phyloP scores from a whole-genome alignment of 768 basidiomycete genomes.

The Leccinum incarnatum region DNA sequence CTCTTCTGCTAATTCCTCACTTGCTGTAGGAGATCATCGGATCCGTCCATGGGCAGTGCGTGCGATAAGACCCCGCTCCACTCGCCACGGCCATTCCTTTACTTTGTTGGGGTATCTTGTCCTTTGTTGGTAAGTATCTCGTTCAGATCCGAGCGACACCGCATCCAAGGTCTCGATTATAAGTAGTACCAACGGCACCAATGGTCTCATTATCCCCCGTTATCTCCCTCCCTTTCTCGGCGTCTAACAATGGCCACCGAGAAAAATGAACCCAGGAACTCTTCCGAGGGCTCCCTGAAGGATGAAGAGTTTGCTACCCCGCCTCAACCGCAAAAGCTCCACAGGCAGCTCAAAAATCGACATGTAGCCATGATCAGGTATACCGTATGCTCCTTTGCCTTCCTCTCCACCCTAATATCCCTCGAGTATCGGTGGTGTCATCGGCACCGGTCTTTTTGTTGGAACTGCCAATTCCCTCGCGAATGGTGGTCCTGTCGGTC shows the following conservation, averaged over 20 bases:
- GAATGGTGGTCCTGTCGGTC: conserved; percentile 69
- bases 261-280: conserved; percentile 17
- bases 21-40: not conserved
- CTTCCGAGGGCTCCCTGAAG: conserved; percentile 16
- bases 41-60: not conserved
- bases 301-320: conserved; percentile 21
- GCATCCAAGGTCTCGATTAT: not conserved
- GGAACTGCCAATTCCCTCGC: conserved; percentile 53
- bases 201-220: not conserved
- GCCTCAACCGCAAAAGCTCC: conserved; percentile 29
- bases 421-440: conserved; percentile 58
- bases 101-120: not conserved
- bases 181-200: not conserved
- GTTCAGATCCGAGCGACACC: not conserved
- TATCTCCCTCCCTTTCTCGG: not conserved
- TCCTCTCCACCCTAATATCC: not conserved
- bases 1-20: not conserved
- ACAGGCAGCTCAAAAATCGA: conserved; percentile 68
- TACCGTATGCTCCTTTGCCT: not conserved
- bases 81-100: not conserved
- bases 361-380: conserved; percentile 84
- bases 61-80: not conserved
- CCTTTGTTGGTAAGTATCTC: not conserved
- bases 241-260: conserved; percentile 16
- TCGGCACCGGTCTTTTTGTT: conserved; percentile 62